phyloP scores from a whole-genome alignment of 169 alveolate species.

The Eimeria falciformis region DNA sequence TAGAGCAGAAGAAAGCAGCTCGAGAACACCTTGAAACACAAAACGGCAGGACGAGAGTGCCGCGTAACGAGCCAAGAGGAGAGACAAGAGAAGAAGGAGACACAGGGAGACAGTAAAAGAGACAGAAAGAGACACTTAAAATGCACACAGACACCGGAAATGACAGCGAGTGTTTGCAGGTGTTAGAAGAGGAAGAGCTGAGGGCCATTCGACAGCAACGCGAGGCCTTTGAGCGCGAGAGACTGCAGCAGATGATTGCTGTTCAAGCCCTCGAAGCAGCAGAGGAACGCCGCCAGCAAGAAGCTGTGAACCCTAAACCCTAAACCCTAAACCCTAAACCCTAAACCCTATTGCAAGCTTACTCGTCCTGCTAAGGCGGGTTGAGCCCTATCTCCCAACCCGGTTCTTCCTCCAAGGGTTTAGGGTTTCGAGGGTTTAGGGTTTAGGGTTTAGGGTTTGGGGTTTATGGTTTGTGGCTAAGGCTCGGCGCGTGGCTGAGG shows the following conservation, averaged over 20 bases:
- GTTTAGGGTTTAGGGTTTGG: conserved; percentile 30
- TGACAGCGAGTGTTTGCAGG: too few species aligned
- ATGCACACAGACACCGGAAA: too few species aligned
- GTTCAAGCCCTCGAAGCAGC: conserved; percentile 52
- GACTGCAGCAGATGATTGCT: conserved; percentile 53
- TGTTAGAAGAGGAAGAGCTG: too few species aligned
- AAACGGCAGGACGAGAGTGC: too few species aligned
- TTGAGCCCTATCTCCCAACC: background rate
- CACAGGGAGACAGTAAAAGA: too few species aligned
- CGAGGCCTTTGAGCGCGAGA: conserved; percentile 67
- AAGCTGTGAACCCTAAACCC: conserved; percentile 6
- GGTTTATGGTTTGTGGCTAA: background rate
- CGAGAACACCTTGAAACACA: conserved; percentile 46
- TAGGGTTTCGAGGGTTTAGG: background rate
- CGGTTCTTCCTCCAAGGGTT: background rate
- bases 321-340: conserved; percentile 18
- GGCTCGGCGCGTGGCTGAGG: conserved; percentile 62
- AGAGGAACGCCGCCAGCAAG: background rate
- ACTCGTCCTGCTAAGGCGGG: background rate
- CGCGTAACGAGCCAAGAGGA: too few species aligned
- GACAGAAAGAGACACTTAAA: too few species aligned
- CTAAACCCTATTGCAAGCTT: background rate
- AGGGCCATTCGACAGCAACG: too few species aligned
- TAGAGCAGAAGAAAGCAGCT: conserved; percentile 47
- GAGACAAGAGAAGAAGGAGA: too few species aligned